Conservation (phyloP, 1,284 basidiomycete species). For the Mycena sp. region DNA sequence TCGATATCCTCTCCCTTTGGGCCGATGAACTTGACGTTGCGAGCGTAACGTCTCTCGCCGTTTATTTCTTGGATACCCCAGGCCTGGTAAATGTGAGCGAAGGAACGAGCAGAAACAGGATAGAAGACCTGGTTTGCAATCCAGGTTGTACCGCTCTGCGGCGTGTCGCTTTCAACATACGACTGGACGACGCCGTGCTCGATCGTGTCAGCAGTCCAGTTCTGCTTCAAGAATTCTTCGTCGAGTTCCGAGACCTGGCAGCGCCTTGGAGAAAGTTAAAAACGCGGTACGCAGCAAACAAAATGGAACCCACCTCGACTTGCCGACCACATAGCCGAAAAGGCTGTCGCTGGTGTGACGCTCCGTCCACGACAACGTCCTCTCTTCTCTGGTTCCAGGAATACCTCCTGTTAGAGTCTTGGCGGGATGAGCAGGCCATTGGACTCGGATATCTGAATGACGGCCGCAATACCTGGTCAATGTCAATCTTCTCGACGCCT, state of each 20-base stretch:
- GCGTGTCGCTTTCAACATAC: constrained; percentile 62
- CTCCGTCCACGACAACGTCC: constrained; percentile 63
- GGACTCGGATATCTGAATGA: too few species aligned
- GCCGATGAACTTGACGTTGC: constrained; percentile 76
- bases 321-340: constrained; percentile 66
- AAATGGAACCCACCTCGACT: constrained; percentile 54
- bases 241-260: constrained; percentile 56
- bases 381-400: constrained; percentile 62
- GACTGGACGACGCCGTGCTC: constrained; percentile 63
- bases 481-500: constrained; percentile 68
- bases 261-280: constrained; percentile 20
- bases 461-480: constrained; percentile 47
- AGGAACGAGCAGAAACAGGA: not conserved
- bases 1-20: constrained; percentile 68
- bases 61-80: constrained; percentile 78
- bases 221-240: constrained; percentile 61
- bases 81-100: constrained; percentile 52
- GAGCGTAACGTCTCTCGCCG: constrained; percentile 68
- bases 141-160: constrained; percentile 64
- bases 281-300: not conserved
- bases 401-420: constrained; percentile 72
- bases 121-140: constrained; percentile 62
- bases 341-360: constrained; percentile 60
- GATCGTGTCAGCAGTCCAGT: constrained; percentile 66
- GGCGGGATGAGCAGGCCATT: not conserved